Conservation (phyloP, 202 grass and related monocot species). For the Bolboschoenoplectus hybrid region DNA sequence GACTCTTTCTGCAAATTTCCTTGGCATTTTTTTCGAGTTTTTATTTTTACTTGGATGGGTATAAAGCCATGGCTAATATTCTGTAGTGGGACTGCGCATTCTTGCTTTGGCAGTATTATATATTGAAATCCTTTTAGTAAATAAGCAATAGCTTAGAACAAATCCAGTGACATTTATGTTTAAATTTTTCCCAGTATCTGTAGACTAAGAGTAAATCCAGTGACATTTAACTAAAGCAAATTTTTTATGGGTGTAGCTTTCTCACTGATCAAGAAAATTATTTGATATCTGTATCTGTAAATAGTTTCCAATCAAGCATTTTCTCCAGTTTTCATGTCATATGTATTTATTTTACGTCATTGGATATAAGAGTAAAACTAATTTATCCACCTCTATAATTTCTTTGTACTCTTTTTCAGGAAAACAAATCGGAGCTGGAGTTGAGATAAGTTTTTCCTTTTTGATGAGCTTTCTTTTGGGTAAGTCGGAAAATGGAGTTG, state of each 20-base stretch:
- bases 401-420: slow-evolving; percentile 10
- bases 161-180: not conserved
- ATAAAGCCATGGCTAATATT: not conserved
- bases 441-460: not conserved
- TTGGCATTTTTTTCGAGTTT: not conserved
- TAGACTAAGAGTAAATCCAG: not conserved
- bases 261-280: not conserved
- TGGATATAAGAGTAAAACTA: not conserved
- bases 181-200: slow-evolving; percentile 12
- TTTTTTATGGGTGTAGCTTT: not conserved
- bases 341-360: not conserved
- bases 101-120: not conserved
- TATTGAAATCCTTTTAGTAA: not conserved
- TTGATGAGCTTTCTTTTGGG: not conserved
- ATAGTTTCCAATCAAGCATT: not conserved
- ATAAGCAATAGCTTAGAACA: not conserved
- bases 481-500: not conserved
- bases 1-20: not conserved
- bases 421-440: slow-evolving; percentile 8
- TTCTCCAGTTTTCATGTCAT: not conserved
- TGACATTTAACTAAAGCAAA: not conserved
- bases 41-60: slow-evolving; percentile 1
- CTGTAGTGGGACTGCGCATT: not conserved
- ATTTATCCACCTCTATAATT: not conserved
- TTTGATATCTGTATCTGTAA: not conserved